Evolutionary conservation across 2,329 filamentous ascomycete genomes (phyloP), one percentile per base, ranked within the genome.

Genomic region (Elsinoe ampelina): DNA sequence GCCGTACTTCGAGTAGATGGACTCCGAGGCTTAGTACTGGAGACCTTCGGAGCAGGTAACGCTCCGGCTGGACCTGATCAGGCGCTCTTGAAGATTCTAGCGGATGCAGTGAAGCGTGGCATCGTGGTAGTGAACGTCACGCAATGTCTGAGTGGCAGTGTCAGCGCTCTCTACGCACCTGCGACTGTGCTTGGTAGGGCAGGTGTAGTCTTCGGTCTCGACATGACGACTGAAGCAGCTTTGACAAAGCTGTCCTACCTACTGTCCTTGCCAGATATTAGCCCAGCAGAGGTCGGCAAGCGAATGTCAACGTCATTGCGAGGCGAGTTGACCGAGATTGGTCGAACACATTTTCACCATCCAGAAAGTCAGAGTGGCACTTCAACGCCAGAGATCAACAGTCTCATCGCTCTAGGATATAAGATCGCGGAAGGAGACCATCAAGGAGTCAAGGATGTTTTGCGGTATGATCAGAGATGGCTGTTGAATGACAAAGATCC

Each of bases 11-110:
- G 80, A 43, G 75, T 90, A 32, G 83, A 88, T n/a, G 83, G 83
- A 47, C 77, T 96, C 12, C 82, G 84, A 50, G 91, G 91, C 1
- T 77, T 95, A 51, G 84, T 96, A 38, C 80, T 96, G 42, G 90
- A 95, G 73, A 95, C 90, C 0, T 95, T 95, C 70, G 91, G 91
- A 59, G 90, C 93, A 68, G 91, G 91, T 57, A 96, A 95, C 71
- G 87, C 91, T 10, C 91, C 91, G 2, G 86, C 86, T 38, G 89
- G 89, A 30, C 79, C 84, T 48, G 87, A 93, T 67, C 87, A 87
- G 57, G 84, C 82, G 54, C 80, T 95, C 68, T 90, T 86, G 13
- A 83, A 83, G 56, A 87, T 92, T 50, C 83, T 95, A 64, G 80
- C 82, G 15, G 81, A 83, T 42, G 90, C 88, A 19, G 88, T 95